Conservation (phyloP, 2,329 filamentous ascomycete genomes). For the Aspergillus sp. region DNA sequence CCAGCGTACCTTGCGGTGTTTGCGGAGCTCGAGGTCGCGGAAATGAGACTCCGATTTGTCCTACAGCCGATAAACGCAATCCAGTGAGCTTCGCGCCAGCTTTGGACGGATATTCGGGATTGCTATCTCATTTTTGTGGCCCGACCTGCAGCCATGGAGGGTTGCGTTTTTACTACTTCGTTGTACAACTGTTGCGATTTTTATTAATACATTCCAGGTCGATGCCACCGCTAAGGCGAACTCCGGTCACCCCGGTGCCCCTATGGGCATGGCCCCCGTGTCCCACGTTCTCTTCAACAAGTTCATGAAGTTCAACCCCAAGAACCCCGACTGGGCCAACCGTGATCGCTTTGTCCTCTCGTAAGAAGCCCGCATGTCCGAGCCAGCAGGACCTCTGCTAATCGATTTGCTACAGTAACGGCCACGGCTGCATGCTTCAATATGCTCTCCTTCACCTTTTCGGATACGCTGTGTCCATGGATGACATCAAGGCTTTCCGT, state of each 20-base stretch:
- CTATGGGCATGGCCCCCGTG: conserved; percentile 94
- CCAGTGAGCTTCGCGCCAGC: not conserved
- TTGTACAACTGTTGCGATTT: not conserved
- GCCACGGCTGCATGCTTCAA: conserved; percentile 98
- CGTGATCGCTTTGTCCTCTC: conserved; percentile 98
- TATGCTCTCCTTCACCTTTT: conserved; percentile 97
- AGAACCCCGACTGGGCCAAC: conserved; percentile 97
- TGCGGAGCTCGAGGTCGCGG: not conserved
- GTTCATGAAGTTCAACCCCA: conserved; percentile 99
- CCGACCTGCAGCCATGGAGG: not conserved
- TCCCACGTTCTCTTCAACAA: conserved; percentile 98
- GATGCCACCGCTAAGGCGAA: conserved; percentile 97
- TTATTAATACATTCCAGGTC: conserved; percentile 59
- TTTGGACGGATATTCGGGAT: not conserved
- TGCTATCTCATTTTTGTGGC: not conserved
- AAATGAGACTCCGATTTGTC: not conserved
- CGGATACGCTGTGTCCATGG: conserved; percentile 80
- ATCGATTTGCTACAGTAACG: conserved; percentile 66
- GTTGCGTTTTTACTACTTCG: not conserved
- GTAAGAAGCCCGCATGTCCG: conserved; percentile 58
- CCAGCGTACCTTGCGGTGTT: not conserved
- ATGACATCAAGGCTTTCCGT: conserved; percentile 95
- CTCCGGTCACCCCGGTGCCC: conserved; percentile 97
- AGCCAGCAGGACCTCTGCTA: conserved; percentile 9
- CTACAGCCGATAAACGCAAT: not conserved